phyloP scores from a whole-genome alignment of 805 yeast species.

The Cyberlindnera japonica region DNA sequence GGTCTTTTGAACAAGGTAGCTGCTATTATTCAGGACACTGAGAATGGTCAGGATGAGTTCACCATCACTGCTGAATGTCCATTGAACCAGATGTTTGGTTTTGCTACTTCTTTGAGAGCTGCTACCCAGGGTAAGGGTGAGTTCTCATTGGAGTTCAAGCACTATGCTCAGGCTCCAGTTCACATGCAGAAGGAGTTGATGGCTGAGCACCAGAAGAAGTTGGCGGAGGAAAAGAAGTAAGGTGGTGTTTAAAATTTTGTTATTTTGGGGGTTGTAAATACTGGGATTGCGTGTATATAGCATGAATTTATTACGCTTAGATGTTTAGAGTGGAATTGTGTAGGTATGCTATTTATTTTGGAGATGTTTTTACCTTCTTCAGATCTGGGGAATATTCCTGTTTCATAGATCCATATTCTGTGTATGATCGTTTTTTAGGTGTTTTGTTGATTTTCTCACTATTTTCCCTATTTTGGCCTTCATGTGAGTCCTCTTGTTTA shows the following conservation, averaged over 20 bases:
- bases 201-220: constrained; percentile 68
- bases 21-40: constrained; percentile 92
- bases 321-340: neutral
- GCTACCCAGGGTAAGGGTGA: constrained; percentile 99
- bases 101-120: constrained; percentile 93
- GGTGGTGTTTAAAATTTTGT: neutral
- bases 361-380: neutral
- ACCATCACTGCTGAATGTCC: constrained; percentile 93
- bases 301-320: neutral
- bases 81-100: constrained; percentile 93
- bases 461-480: neutral
- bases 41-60: constrained; percentile 91
- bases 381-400: too few species aligned
- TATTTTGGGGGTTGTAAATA: neutral
- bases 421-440: too few species aligned
- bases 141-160: constrained; percentile 90
- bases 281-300: neutral
- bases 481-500: neutral
- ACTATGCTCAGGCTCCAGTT: constrained; percentile 86
- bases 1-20: constrained; percentile 88
- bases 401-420: too few species aligned
- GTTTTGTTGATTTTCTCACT: too few species aligned
- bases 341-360: neutral
- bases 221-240: constrained; percentile 21
- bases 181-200: constrained; percentile 88